Percentiles rank a stretch among this genome's conserved stretches.
Evolutionary conservation across 768 basidiomycete genomes (phyloP).

Genomic region (Phylloporus scabripes): DNA sequence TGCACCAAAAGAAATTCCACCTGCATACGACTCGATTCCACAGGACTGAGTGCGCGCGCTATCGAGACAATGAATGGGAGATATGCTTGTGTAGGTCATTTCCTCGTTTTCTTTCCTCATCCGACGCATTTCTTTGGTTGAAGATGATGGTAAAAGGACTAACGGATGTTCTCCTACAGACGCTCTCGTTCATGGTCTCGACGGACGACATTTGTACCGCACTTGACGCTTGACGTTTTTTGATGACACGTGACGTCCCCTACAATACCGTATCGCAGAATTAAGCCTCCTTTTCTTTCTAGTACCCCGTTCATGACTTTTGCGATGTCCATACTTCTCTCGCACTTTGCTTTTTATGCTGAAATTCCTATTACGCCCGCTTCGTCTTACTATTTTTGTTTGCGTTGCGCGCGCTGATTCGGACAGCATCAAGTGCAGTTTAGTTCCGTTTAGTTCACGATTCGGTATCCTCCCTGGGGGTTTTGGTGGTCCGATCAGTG

Average conservation of each 20-base stretch:
- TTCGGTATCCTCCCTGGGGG: too few relatives aligned
- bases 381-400: too few relatives aligned
- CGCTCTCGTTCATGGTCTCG: background rate
- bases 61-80: too few relatives aligned
- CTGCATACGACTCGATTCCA: conserved; percentile 26
- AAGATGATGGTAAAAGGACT: background rate
- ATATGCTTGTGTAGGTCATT: too few relatives aligned
- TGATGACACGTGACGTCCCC: background rate
- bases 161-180: background rate
- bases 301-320: background rate
- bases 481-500: too few relatives aligned
- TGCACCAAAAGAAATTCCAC: conserved; percentile 25
- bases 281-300: background rate
- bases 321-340: background rate
- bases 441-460: too few relatives aligned
- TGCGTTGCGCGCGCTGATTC: background rate
- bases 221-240: background rate
- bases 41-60: conserved; percentile 8
- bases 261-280: conserved; percentile 3
- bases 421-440: too few relatives aligned
- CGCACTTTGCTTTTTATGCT: background rate
- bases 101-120: background rate
- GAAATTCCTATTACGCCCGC: background rate
- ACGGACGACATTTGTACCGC: background rate
- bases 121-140: background rate